Evolutionary conservation across 306 rosid species (phyloP).

Genomic region (Neltuma alba): DNA sequence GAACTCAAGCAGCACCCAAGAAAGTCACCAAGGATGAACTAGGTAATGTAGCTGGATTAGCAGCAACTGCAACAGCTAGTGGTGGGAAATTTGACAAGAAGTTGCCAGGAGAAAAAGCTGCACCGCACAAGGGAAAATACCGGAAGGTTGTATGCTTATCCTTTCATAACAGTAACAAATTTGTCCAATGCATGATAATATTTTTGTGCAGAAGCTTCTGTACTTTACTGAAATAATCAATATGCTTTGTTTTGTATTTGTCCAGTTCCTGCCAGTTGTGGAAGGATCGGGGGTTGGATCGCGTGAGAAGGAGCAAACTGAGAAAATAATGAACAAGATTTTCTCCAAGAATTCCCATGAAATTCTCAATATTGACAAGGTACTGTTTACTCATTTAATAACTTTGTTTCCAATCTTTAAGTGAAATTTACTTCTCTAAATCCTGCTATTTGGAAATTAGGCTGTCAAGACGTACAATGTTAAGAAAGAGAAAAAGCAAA

Average conservation of each 20-base stretch:
- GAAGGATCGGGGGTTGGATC: conserved; percentile 67
- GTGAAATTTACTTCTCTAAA: neutral
- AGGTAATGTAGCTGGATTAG: conserved; percentile 82
- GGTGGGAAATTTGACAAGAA: conserved; percentile 97
- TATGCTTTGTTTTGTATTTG: conserved; percentile 29
- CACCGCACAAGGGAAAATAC: conserved; percentile 76
- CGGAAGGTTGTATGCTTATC: conserved; percentile 68
- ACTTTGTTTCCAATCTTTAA: conserved; percentile 14
- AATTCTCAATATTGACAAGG: conserved; percentile 83
- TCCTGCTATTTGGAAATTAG: conserved; percentile 44
- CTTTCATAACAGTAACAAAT: neutral
- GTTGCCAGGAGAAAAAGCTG: conserved; percentile 81
- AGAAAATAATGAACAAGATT: conserved; percentile 82
- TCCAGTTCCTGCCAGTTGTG: conserved; percentile 90
- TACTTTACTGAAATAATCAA: conserved; percentile 18
- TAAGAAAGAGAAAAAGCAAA: conserved; percentile 74
- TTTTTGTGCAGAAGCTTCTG: conserved; percentile 9
- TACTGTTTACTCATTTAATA: conserved; percentile 27
- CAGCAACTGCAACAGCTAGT: conserved; percentile 90
- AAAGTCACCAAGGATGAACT: conserved; percentile 77
- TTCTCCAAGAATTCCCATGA: conserved; percentile 83
- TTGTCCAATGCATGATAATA: conserved; percentile 22
- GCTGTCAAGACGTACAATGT: conserved; percentile 75
- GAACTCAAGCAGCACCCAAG: conserved; percentile 72
- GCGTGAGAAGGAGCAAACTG: conserved; percentile 78